Evolutionary conservation across 148 eudicot species (phyloP), one percentile per base, ranked within the genome.

Genomic region (Simmondsia chinensis): DNA sequence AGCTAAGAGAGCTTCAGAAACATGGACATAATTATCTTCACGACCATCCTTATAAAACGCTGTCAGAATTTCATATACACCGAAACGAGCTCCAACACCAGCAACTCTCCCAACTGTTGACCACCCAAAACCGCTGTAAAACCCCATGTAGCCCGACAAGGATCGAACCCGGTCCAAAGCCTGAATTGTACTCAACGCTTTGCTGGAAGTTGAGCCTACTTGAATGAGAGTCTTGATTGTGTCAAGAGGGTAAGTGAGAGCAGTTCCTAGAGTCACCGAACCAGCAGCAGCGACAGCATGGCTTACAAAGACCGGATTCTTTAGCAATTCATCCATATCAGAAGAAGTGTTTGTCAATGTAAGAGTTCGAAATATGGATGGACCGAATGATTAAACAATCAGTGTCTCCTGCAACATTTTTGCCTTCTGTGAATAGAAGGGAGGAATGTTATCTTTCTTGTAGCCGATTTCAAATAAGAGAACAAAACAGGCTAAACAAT

Each of bases 31-130:
- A 38, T 76, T 77, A 60, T 81, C 88, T 59, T 57, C 69, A 14
- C 97, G 73, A n/a, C 97, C 97, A 68, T 89, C 97, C 75, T 83
- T 87, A 59, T 35, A 72, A 34, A 66, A 79, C 26, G 91, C 84
- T 29, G 97, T 71, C 56, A 89, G 18, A 56, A 89, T 52, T 66
- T 89, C 97, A 56, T 78, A 79, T 34, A 75, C 61, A 41, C 93
- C 95, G 56, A 84, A 89, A 35, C 97, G 93, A 52, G 63, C 72
- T 20, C 95, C 97, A 34, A 89, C 16, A 55, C 97, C 73, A 0
- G 73, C 27, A 43, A 75, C 46, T 63, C 93, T 81, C 50, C 93
- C 97, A 4, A 60, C 6, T 12, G 76, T 62, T 66, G 73, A 48
- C 93, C 95, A 89, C 43, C 74, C 64, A 39, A 78, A 40, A 44